Evolutionary conservation across 2,329 filamentous ascomycete genomes (phyloP).

Genomic region (Aspergillus novoparasiticus): DNA sequence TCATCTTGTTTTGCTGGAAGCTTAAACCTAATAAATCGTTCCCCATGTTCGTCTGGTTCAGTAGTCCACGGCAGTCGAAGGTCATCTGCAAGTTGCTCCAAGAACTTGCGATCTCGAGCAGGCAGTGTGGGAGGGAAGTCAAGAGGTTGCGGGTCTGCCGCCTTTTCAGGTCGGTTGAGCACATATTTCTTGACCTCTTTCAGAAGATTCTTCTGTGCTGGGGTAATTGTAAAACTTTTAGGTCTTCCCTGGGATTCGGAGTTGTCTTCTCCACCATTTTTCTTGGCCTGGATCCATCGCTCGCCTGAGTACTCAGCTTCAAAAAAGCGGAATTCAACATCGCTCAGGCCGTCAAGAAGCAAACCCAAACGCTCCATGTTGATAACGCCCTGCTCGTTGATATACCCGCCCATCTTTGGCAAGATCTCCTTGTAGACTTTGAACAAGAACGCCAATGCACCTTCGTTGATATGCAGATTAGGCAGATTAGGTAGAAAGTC

Average conservation of each 20-base stretch:
- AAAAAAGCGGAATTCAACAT: constrained; percentile 90
- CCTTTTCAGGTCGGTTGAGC: constrained; percentile 63
- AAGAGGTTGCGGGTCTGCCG: constrained; percentile 55
- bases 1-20: constrained; percentile 56
- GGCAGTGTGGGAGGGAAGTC: constrained; percentile 74
- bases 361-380: constrained; percentile 78
- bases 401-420: constrained; percentile 86
- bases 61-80: constrained; percentile 68
- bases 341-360: constrained; percentile 79
- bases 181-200: constrained; percentile 81
- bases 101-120: constrained; percentile 88
- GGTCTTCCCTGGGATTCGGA: constrained; percentile 59
- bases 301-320: constrained; percentile 86
- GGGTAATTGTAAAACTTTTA: constrained; percentile 72
- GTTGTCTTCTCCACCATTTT: constrained; percentile 68
- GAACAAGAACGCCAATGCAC: constrained; percentile 95
- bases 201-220: constrained; percentile 80
- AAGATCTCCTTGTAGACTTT: constrained; percentile 90
- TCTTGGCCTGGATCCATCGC: constrained; percentile 89
- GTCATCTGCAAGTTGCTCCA: constrained; percentile 78
- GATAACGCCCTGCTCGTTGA: constrained; percentile 93
- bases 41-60: constrained; percentile 63
- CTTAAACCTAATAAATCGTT: constrained; percentile 66
- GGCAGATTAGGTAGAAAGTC: constrained; percentile 98
- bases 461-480: constrained; percentile 96